phyloP scores from a whole-genome alignment of 1,139 yeast species.

The Sugiyamaella pinicola region DNA sequence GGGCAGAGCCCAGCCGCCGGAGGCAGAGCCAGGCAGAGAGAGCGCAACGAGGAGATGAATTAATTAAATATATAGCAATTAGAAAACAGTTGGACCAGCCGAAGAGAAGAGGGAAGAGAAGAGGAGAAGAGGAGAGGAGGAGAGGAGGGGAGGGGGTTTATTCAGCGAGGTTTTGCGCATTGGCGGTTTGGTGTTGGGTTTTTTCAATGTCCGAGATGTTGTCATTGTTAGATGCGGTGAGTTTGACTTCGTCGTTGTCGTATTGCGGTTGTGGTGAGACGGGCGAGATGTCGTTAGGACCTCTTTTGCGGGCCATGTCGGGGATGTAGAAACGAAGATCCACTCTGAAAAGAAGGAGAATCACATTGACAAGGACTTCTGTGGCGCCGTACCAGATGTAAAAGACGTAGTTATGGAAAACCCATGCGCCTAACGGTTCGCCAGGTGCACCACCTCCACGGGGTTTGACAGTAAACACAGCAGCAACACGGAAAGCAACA shows the following conservation, averaged over 20 bases:
- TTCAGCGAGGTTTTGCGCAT: conserved; percentile 21
- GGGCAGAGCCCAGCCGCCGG: not conserved
- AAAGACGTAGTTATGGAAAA: conserved; percentile 59
- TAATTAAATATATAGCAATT: not conserved
- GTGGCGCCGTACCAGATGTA: conserved; percentile 68
- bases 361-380: conserved; percentile 57
- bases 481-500: conserved; percentile 60
- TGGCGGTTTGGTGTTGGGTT: conserved; percentile 14
- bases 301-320: conserved; percentile 42
- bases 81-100: not conserved
- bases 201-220: conserved; percentile 13
- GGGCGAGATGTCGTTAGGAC: conserved; percentile 15
- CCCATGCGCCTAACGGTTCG: conserved; percentile 44
- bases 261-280: not conserved
- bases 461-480: conserved; percentile 48
- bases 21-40: not conserved
- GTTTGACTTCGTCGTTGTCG: conserved; percentile 13
- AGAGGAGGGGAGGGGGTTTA: not conserved
- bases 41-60: too few species aligned
- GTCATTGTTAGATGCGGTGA: conserved; percentile 16
- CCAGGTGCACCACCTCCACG: conserved; percentile 34
- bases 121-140: not conserved
- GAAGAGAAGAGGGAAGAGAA: not conserved
- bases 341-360: conserved; percentile 63
- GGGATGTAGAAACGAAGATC: conserved; percentile 82